Evolutionary conservation across 2,329 filamentous ascomycete species (phyloP), one percentile per base, ranked within the genome.

Genomic region (Colletotrichum neosansevieriae): DNA sequence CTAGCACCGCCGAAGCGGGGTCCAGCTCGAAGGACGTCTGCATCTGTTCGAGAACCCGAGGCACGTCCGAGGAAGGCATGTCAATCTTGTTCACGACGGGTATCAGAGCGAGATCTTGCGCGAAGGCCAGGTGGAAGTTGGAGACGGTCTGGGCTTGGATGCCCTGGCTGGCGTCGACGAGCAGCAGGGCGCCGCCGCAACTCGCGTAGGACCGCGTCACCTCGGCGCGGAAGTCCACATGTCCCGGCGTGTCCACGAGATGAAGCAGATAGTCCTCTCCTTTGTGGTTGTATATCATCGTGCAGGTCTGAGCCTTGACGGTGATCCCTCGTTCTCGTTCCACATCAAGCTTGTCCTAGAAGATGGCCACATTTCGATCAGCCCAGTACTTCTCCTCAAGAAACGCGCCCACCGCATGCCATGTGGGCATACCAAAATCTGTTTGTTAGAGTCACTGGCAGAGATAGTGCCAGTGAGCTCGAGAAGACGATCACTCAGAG

Each of bases 71-170:
- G 11, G 94, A 93, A 1, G 92, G 91, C 75, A 99, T 87, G 78
- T 99, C 96, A 61, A 99, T 92, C 84, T 99, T 99, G 84, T 99
- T 99, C 75, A 99, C 88, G 24, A 99, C 93, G 0, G 96, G 96
- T 3, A 99, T 89, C 70, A 99, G 87, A 21, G 90, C 86, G 58
- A 99, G 82, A 15, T 94, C 93, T 78, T 98, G 94, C 1, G 95
- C 91, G 80, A 99, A 99, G 7, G 96, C 96, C 24, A 98, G 89
- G 78, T 98, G 98, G 81, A 99, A 99, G 79, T 99, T 99, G 70
- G 96, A 96, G 9, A 99, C 96, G 0, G 96, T 99, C 83, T 99
- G 96, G 5, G 96, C 96, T 82, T 99, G 96, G 2, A 99, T 91
- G 51, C 96, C 96, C 80, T 99, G 96, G 73, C 93, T 97, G 7